phyloP scores from a whole-genome alignment of 164 flowering plant genomes.

The Magnolia changhungtana region DNA sequence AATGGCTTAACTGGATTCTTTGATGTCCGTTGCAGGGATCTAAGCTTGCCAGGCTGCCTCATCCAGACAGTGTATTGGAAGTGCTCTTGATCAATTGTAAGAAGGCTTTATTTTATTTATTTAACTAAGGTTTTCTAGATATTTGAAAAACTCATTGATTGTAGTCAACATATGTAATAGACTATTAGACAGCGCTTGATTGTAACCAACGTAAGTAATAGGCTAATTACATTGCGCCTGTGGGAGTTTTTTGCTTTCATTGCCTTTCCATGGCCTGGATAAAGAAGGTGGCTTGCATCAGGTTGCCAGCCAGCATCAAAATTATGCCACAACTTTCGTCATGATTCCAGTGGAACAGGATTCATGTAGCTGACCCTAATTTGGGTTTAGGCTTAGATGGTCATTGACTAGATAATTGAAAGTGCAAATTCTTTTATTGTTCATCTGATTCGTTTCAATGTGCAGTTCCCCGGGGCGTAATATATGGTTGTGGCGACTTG shows the following conservation, averaged over 20 bases:
- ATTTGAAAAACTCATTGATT: background rate
- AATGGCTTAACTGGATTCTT: background rate
- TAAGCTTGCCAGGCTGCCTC: conserved; percentile 81
- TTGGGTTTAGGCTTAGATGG: background rate
- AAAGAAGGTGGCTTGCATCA: too few species aligned
- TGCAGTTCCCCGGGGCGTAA: conserved; percentile 90
- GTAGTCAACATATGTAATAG: too few species aligned
- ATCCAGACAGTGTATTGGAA: conserved; percentile 61
- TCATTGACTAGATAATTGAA: background rate
- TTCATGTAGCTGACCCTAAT: background rate
- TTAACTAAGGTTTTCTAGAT: background rate
- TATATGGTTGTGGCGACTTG: conserved; percentile 96
- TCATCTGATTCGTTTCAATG: background rate
- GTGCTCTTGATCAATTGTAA: conserved; percentile 75
- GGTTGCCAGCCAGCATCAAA: too few species aligned
- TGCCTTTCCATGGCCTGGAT: background rate
- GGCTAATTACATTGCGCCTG: too few species aligned
- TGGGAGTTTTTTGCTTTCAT: conserved; percentile 1
- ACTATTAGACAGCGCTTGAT: too few species aligned
- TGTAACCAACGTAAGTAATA: too few species aligned
- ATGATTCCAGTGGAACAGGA: background rate
- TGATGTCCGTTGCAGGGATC: conserved; percentile 60
- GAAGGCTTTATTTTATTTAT: conserved; percentile 10
- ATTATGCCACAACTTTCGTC: background rate
- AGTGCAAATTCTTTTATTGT: background rate